Conservation (phyloP, 2,329 filamentous ascomycete genomes). For the Mycosphaerella sp. region DNA sequence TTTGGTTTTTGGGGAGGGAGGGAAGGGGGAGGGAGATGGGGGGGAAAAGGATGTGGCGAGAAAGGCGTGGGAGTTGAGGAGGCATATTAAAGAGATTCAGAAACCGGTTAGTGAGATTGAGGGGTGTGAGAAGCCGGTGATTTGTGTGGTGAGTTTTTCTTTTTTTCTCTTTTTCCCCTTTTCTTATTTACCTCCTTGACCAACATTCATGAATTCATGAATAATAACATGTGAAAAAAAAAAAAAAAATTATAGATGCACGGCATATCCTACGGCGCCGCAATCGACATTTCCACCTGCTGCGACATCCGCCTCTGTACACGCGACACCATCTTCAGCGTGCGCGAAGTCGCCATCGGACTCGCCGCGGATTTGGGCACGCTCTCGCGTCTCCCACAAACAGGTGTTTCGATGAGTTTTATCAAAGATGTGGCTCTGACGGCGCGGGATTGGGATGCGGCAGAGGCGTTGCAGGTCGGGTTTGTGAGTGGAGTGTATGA, state of each 20-base stretch:
- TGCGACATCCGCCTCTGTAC: constrained; percentile 62
- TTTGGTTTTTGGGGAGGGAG: no score
- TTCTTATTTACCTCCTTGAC: no score
- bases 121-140: constrained; percentile 83
- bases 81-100: constrained; percentile 74
- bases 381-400: constrained; percentile 65
- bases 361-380: constrained; percentile 74
- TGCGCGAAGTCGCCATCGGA: constrained; percentile 78
- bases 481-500: constrained; percentile 62
- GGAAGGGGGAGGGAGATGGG: no score
- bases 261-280: constrained; percentile 69
- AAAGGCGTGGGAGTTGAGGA: constrained; percentile 45
- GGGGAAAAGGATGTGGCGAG: constrained; percentile 24
- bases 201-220: no score
- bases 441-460: constrained; percentile 60
- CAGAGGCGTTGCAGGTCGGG: constrained; percentile 62
- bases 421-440: constrained; percentile 72
- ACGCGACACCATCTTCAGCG: constrained; percentile 54
- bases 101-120: constrained; percentile 68
- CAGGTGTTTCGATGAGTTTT: constrained; percentile 65
- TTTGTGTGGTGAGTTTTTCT: constrained; percentile 49
- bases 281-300: constrained; percentile 62
- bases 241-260: constrained; percentile 47
- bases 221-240: no score
- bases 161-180: no score